Evolutionary conservation across 306 rosid species (phyloP), one percentile per base, ranked within the genome.

Genomic region (Malus sieversii): DNA sequence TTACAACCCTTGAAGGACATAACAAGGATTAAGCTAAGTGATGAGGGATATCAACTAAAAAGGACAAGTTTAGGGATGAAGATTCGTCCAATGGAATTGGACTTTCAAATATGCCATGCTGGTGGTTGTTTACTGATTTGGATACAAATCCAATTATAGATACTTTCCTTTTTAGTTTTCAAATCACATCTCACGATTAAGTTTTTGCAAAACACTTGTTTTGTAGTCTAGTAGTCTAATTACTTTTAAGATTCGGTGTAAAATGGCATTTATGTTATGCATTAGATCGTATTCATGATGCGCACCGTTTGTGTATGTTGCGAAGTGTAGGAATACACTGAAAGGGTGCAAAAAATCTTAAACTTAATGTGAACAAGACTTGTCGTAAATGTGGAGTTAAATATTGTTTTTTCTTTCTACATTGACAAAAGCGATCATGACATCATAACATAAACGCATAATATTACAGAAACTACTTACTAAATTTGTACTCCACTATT

Each of bases 301-400:
- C 6, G 6, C 2, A 8, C 1, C 0, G 1, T 32, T 16, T 66
- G 20, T 20, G 3, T 32, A 0, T 66, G 16, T 66, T 11, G 2
- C 0, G 0, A 10, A 20, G 10, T 35, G 27, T 1, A 1, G 1
- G 2, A 66, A 8, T 35, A 66, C 3, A 29, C 2, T 66, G 1
- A 35, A 20, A 3, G 1, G 2, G 12, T 1, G 0, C 0, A 0
- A 4, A 66, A 18, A 2, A 35, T 35, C 1, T 6, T 35, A 33
- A 8, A 20, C 9, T 19, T 35, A 19, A 66, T 5, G 16, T 9
- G 11, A 33, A 66, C 29, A 38, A 33, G 70, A 66, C 70, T 66
- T 10, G 16, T 35, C 16, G 1, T 35, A 3, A 65, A 19, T 66
- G 16, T 19, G 4, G 1, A 8, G 13, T 23, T 22, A 60, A 64